Conservation (phyloP, 2,329 filamentous ascomycete genomes). For the Botrytis cinerea region DNA sequence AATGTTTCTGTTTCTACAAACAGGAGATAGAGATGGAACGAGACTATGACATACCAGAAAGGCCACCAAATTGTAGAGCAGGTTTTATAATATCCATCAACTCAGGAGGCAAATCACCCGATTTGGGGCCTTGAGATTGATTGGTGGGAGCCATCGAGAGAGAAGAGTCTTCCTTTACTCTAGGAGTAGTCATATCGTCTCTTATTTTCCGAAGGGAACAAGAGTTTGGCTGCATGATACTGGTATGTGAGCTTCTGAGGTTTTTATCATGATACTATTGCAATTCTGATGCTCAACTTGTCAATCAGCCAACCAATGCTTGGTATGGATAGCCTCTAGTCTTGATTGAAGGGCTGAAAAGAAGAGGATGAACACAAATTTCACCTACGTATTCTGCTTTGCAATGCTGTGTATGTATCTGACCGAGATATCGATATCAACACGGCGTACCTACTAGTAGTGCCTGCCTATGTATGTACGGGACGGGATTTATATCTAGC, state of each 20-base stretch:
- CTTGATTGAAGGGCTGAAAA: not conserved
- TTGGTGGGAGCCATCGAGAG: not conserved
- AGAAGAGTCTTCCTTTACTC: conserved; percentile 3
- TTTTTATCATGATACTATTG: conserved; percentile 7
- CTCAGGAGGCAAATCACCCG: conserved; percentile 45
- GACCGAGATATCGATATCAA: not conserved
- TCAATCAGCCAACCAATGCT: not conserved
- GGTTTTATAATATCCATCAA: conserved; percentile 50
- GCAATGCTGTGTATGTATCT: not conserved
- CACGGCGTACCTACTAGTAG: not conserved
- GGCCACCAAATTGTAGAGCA: conserved; percentile 60
- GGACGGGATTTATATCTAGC: not conserved
- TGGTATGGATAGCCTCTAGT: not conserved
- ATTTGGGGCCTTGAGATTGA: conserved; percentile 4
- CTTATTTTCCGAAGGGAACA: conserved; percentile 35
- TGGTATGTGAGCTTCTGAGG: not conserved
- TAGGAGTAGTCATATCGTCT: conserved; percentile 33
- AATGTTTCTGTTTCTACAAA: not conserved
- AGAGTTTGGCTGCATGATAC: conserved; percentile 36
- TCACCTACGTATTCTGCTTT: not conserved
- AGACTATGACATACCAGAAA: conserved; percentile 51
- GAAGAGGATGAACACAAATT: not conserved
- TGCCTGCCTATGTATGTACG: not conserved
- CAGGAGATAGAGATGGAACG: conserved; percentile 7
- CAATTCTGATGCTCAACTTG: not conserved